Evolutionary conservation across 2,329 filamentous ascomycete species (phyloP), one percentile per base, ranked within the genome.

Genomic region (Colletotrichum gloeosporioides): DNA sequence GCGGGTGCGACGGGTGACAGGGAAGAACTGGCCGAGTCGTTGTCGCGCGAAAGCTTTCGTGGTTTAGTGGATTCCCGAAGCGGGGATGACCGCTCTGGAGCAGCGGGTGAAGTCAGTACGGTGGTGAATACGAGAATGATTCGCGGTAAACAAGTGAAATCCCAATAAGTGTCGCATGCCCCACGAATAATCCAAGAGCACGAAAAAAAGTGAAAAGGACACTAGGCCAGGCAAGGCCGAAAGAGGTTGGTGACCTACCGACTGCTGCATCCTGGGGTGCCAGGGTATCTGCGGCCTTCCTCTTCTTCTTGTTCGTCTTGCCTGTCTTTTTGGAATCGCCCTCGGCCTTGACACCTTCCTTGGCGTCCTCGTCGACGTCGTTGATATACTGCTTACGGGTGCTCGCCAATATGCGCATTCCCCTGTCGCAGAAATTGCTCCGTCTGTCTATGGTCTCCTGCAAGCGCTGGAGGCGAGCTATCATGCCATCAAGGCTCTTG

Each of bases 321-420:
- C 86, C 84, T 69, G 88, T 87, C 64, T 83, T 80, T 76, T 84
- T 84, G 77, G 87, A 87, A 61, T 91, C 90, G 32, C 84, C 88
- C 69, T 88, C 81, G 77, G 84, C 81, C 83, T 88, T 82, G 82
- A 78, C 87, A 80, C 88, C 88, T 75, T 86, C 85, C 73, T 87
- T 83, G 78, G 91, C 86, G 63, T 84, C 87, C 76, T 87, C 85
- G 16, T 83, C 83, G 65, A 87, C 79, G 69, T 92, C 90, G 72
- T 92, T 90, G 36, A 89, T 86, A 78, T 90, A 87, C 57, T 92
- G 90, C 83, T 95, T 95, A 69, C 93, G 89, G 81, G 90, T 90
- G 80, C 90, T 88, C 8, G 93, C 91, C 71, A 96, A 87, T 79
- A 95, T 89, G 72, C 95, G 88, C 92, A 96, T 95, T 44, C 93